A percentile compares a stretch with the other conserved stretches of the same genome.
phyloP scores from a whole-genome alignment of 2,329 filamentous ascomycete species.

The Sclerotinia glacialis region DNA sequence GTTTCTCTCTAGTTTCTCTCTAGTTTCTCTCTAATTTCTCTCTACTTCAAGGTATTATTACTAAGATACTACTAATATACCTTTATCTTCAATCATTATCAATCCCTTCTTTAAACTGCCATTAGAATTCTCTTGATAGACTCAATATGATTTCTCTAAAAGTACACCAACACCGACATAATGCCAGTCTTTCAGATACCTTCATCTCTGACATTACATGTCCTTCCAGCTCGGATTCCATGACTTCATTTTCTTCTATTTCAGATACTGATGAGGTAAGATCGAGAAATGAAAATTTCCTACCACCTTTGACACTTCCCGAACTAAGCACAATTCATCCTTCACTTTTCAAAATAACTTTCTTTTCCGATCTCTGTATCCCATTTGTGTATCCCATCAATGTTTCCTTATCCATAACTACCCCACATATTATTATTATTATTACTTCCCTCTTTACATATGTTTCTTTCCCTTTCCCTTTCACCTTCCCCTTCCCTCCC shows the following conservation, averaged over 20 bases:
- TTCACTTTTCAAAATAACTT: not conserved
- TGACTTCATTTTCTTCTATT: not conserved
- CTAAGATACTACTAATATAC: not conserved
- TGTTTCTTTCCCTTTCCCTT: too few species aligned
- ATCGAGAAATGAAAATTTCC: not conserved
- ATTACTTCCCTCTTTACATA: not conserved
- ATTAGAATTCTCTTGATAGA: not conserved
- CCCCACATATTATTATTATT: not conserved
- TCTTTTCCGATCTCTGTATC: not conserved
- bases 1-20: not conserved
- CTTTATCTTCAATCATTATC: not conserved
- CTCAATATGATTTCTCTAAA: conserved; percentile 10
- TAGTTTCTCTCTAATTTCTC: not conserved
- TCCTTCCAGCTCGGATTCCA: not conserved
- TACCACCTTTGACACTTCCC: not conserved
- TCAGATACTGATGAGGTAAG: not conserved
- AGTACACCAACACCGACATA: not conserved
- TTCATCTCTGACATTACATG: not conserved
- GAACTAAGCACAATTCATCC: not conserved
- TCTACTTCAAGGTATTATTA: not conserved
- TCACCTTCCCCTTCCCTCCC: too few species aligned
- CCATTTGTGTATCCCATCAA: too few species aligned
- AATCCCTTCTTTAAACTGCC: not conserved
- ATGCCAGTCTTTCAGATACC: not conserved
- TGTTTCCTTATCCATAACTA: not conserved